phyloP scores from a whole-genome alignment of 2,329 filamentous ascomycete species.

The Exophiala bonariae region DNA sequence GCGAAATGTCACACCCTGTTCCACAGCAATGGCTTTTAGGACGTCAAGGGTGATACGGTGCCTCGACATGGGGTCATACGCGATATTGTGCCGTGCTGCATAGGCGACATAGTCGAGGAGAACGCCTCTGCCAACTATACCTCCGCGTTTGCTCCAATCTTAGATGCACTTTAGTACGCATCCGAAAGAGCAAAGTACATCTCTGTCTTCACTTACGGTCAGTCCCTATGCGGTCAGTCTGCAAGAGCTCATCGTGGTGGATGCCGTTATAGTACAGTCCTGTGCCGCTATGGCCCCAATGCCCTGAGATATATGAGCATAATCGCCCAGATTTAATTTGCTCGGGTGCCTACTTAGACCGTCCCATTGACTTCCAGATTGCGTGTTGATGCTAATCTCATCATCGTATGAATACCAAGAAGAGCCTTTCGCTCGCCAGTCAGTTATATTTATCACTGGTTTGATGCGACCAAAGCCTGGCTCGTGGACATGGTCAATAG shows the following conservation, averaged over 20 bases:
- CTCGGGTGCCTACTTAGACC: constrained; percentile 36
- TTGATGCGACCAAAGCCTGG: too few species aligned
- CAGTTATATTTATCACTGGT: too few species aligned
- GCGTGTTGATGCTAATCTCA: constrained; percentile 46
- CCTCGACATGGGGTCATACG: constrained; percentile 38
- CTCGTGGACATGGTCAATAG: constrained; percentile 31
- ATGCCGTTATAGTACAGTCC: constrained; percentile 13
- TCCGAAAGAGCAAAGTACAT: too few species aligned
- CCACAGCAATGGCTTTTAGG: constrained; percentile 46
- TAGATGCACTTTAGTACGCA: constrained; percentile 6
- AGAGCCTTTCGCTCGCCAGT: constrained; percentile 51
- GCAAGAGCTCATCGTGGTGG: constrained; percentile 9
- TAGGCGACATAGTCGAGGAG: constrained; percentile 46
- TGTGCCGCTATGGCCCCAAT: constrained; percentile 11
- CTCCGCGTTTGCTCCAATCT: constrained; percentile 40
- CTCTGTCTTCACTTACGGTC: constrained; percentile 16
- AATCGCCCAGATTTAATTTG: too few species aligned
- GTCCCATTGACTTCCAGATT: constrained; percentile 49
- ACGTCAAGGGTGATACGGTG: constrained; percentile 44
- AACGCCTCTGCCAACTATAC: constrained; percentile 46
- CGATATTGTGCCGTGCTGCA: constrained; percentile 37
- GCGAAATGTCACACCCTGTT: constrained; percentile 45
- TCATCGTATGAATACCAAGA: constrained; percentile 54
- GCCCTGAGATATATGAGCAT: not conserved
- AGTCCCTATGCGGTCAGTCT: constrained; percentile 6